Evolutionary conservation across 1,284 basidiomycete genomes (phyloP), one percentile per base, ranked within the genome.

Genomic region (Athelia sp.): DNA sequence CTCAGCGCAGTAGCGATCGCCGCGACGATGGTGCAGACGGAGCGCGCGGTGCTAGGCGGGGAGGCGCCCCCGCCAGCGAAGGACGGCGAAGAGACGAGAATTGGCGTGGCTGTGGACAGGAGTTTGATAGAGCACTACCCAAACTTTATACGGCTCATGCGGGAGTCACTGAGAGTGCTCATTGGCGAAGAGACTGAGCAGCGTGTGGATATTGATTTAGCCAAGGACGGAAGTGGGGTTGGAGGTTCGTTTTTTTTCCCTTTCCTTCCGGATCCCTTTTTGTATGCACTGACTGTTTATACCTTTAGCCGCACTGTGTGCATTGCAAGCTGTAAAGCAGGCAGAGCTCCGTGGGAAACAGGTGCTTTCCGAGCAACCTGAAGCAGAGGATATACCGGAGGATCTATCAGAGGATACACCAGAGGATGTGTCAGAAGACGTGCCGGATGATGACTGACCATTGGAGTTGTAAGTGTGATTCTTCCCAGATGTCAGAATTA

Each of bases 221-320:
- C 96, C 3, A 98, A 97, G 70, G 97, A 99, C 62, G 96, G 97
- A 21, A 95, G 91, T 63, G 97, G 96, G 47, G 93, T 96, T 35
- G 96, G 96, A 62, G 93, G 92, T 94, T 67, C 68, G 87, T 54
- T 64, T n/a, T n/a, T n/a, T n/a, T n/a, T n/a, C n/a, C n/a, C n/a
- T n/a, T 8, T 38, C 3, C 51, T 43, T 43, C 23, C 49, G 45
- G 55, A 35, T 47, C 31, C 48, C 22, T 50, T 34, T 15, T 42
- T 18, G 38, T 49, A 18, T 24, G 32, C 15, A 38, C 32, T n/a
- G n/a, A n/a, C n/a, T n/a, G n/a, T n/a, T n/a, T n/a, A n/a, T n/a
- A 29, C 34, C 18, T 43, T 11, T 31, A 90, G 88, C 89, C 60
- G 89, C 89, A 18, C 68, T 91, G 45, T 85, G 87, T 59, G 87